Base-by-base conservation (phyloP, 495 filamentous ascomycete genomes). In the Daldinia vernicosa region DNA sequence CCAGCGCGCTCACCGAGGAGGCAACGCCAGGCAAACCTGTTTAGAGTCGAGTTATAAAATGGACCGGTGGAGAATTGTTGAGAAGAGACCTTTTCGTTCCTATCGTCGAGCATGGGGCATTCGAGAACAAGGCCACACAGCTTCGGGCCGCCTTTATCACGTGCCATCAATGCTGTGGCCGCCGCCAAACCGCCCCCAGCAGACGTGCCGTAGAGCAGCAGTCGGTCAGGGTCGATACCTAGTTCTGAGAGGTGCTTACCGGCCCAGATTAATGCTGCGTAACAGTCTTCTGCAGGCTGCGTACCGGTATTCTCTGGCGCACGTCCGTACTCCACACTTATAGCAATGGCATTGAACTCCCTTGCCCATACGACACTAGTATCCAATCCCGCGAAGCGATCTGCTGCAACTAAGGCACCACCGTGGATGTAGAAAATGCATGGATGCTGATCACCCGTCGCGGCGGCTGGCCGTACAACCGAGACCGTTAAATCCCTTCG, bases 101-200 rank as follows among this genome's bases (percentile, higher is more conserved):
- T 74, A 43, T 78, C 76, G 56, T 79, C 77, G 56, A 79, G 72
- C 77, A 79, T 79, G 60, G 77, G 74, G 24, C 74, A 78, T 62
- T 78, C 70, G 19, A 79, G 70, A 15, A 77, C 72, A 32, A 77
- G 71, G 47, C 76, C 77, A 55, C 73, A 74, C 17, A 77, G 70
- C 40, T 60, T 72, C 12, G 77, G 77, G 11, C 75, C 78, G 35
- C 75, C 70, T 51, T 68, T 70, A 63, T 80, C 78, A 14, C 77
- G 78, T 12, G 56, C 68, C 69, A 76, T 72, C 37, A 80, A 59
- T 26, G 77, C 77, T 32, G 74, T 66, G n/a, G 75, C 77, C 14
- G 77, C 74, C 3, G 78, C 78, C 39, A 80, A 67, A 17, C 74
- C 70, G 50, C 79, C 80, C 4, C 79, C 80, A 12, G 77, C 80